Evolutionary conservation across 2,329 filamentous ascomycete species (phyloP).

Genomic region (Fusarium oxysporum): DNA sequence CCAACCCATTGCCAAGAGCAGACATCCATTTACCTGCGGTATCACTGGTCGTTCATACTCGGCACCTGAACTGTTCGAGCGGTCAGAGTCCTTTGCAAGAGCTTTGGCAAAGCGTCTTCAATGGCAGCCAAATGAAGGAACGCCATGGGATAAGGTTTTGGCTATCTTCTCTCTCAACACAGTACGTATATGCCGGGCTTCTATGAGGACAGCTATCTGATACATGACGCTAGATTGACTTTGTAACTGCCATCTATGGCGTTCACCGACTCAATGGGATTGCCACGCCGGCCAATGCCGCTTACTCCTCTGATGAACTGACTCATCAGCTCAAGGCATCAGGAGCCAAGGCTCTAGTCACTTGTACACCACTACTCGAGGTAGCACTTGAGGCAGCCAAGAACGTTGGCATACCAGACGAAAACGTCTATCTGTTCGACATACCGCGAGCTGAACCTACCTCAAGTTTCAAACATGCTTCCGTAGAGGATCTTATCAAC

Average conservation of each 20-base stretch:
- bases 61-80: conserved; percentile 69
- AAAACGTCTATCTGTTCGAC: conserved; percentile 75
- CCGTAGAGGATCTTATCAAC: conserved; percentile 72
- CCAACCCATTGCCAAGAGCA: conserved; percentile 69
- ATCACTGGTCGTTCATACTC: conserved; percentile 76
- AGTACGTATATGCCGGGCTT: conserved; percentile 54
- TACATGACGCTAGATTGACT: conserved; percentile 70
- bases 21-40: conserved; percentile 82
- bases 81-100: conserved; percentile 74
- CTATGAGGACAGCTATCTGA: not conserved
- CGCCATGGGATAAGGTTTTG: conserved; percentile 85
- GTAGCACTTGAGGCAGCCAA: conserved; percentile 73
- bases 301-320: conserved; percentile 76
- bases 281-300: conserved; percentile 78
- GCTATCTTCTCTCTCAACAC: conserved; percentile 83
- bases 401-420: conserved; percentile 69
- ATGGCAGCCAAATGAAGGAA: conserved; percentile 75
- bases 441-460: conserved; percentile 59
- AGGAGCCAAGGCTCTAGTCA: conserved; percentile 76
- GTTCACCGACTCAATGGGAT: conserved; percentile 79
- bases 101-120: conserved; percentile 71
- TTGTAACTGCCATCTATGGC: conserved; percentile 78
- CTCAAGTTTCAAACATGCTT: conserved; percentile 62
- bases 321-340: conserved; percentile 78
- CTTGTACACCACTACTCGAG: conserved; percentile 73